Base-by-base conservation (phyloP, 2,329 filamentous ascomycete genomes). In the Chaetomiaceae sp. region DNA sequence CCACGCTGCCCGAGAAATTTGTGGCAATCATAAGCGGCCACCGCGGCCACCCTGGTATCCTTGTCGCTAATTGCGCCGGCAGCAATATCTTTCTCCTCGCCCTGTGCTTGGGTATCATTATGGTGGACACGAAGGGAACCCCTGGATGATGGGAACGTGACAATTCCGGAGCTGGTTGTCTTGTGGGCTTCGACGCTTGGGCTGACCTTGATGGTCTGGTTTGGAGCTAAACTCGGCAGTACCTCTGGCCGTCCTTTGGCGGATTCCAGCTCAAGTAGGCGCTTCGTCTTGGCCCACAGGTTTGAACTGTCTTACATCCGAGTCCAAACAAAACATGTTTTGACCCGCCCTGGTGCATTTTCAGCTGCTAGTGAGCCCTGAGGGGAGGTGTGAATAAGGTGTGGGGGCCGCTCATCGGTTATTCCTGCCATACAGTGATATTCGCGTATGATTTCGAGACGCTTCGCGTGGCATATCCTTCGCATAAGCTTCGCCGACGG, bases 21-120 rank as follows among this genome's bases (percentile, higher is more conserved):
- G 58, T 78, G 33, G 70, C 75, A 1, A 63, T 77, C 3, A 48
- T 77, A 6, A 73, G 73, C 39, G 71, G 73, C 7, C 63, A 58
- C 3, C 68, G 73, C n/a, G 71, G 70, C 9, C 70, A 77, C 16
- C 62, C 63, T 7, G 73, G 73, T 3, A 75, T 79, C 48, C 58
- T 78, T 23, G 71, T 74, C 21, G 76, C 75, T 0, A 77, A 73
- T 38, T 76, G 74, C 4, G 73, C 70, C 2, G 75, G 74, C 21
- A 76, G 73, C 48, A 78, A 78, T 48, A 75, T 78, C 40, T 79
- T 78, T 58, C 62, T 79, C 33, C 63, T 77, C 4, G 73, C 73
- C 5, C 63, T 78, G 2, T 78, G 74, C 57, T 62, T 68, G 16
- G 75, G 70, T 0, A 59, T 73, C 4, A 34, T 69, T 12, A 65